phyloP scores from a whole-genome alignment of 164 flowering plant genomes.

The Paratinospora sagittata region DNA sequence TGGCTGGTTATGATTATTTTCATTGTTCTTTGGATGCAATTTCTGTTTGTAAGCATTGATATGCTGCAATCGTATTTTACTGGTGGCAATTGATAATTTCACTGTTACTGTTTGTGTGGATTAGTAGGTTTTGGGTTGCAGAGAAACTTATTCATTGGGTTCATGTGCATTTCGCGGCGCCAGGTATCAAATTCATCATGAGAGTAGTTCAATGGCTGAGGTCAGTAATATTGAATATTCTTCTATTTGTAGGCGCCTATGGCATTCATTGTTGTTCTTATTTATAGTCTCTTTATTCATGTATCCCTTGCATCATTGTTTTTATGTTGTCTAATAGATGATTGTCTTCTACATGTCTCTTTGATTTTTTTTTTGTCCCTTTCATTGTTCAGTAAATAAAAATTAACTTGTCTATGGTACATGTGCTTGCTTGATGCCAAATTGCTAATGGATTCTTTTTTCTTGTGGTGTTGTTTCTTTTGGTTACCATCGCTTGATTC shows the following conservation, averaged over 20 bases:
- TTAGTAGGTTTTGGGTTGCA: constrained; percentile 58
- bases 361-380: neutral
- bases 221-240: constrained; percentile 21
- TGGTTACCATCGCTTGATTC: too few species aligned
- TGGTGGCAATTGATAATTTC: constrained; percentile 3
- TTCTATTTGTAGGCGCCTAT: neutral
- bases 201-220: constrained; percentile 58
- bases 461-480: too few species aligned
- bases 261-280: too few species aligned
- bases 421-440: too few species aligned
- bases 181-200: constrained; percentile 51
- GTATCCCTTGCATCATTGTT: too few species aligned
- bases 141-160: constrained; percentile 39
- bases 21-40: neutral
- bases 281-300: too few species aligned
- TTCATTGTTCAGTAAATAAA: neutral
- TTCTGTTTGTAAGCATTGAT: neutral
- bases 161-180: constrained; percentile 34
- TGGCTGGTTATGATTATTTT: neutral
- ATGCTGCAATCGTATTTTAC: neutral
- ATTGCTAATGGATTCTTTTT: too few species aligned
- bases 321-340: too few species aligned
- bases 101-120: constrained; percentile 29
- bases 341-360: neutral
- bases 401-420: too few species aligned